Conservation (phyloP, 225 moss, liverwort and hornwort species). For the Straminergon stramineum region DNA sequence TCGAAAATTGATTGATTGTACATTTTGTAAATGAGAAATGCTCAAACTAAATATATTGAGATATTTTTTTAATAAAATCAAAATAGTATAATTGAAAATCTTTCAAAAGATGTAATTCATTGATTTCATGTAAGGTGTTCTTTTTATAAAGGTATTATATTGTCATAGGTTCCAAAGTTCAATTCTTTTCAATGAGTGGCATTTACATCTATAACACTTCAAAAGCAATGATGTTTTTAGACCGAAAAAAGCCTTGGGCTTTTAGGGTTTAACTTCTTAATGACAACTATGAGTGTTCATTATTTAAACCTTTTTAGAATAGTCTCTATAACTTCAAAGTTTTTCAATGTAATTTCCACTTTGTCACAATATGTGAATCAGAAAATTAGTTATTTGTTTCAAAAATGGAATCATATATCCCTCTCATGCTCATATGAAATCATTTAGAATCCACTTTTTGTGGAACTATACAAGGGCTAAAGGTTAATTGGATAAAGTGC, state of each 20-base stretch:
- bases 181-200: neutral
- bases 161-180: too few relatives aligned
- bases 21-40: neutral
- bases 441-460: neutral
- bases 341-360: neutral
- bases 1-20: neutral
- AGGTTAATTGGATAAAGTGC: too few relatives aligned
- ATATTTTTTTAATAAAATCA: neutral
- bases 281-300: neutral
- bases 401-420: too few relatives aligned
- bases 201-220: too few relatives aligned
- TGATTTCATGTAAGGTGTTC: neutral
- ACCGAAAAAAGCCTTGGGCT: too few relatives aligned
- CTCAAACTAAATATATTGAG: neutral
- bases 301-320: neutral
- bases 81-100: neutral
- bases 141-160: too few relatives aligned
- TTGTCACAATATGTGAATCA: neutral
- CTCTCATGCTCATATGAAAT: neutral
- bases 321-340: neutral
- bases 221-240: too few relatives aligned
- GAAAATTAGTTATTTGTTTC: neutral
- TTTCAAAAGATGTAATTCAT: neutral
- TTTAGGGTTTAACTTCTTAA: neutral
- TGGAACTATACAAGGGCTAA: rapidly evolving